phyloP scores from a whole-genome alignment of 371 early-diverging fungal species.

The Mucor racemosus region DNA sequence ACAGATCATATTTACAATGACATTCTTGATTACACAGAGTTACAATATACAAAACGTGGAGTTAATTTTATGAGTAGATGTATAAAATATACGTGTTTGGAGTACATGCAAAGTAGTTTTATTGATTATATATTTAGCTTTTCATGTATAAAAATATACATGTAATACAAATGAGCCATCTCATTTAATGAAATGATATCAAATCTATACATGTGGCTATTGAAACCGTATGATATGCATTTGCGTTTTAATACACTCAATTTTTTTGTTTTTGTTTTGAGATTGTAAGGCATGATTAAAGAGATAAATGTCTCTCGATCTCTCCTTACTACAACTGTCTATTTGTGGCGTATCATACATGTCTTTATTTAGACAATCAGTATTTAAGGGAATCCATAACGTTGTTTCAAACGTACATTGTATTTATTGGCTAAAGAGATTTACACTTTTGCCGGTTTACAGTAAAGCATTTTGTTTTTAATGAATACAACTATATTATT shows the following conservation, averaged over 20 bases:
- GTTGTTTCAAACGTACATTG: background rate
- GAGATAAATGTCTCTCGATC: no score
- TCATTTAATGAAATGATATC: no score
- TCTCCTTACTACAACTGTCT: no score
- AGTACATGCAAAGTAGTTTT: background rate
- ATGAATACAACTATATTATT: no score
- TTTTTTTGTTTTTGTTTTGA: no score
- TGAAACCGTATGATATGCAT: no score
- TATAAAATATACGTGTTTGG: background rate
- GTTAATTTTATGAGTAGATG: background rate
- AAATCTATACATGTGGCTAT: no score
- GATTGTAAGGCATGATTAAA: no score
- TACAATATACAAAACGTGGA: background rate
- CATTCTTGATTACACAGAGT: background rate
- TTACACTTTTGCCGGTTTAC: background rate
- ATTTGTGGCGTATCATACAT: background rate
- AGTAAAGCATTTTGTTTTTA: background rate
- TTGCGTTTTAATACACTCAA: no score
- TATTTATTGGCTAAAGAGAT: background rate
- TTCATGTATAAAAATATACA: no score
- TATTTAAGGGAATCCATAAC: background rate
- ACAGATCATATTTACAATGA: background rate
- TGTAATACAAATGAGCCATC: no score
- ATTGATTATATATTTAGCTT: background rate
- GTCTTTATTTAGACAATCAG: background rate